Evolutionary conservation across 345 rosid genomes (phyloP).

Genomic region (Passiflora organensis): DNA sequence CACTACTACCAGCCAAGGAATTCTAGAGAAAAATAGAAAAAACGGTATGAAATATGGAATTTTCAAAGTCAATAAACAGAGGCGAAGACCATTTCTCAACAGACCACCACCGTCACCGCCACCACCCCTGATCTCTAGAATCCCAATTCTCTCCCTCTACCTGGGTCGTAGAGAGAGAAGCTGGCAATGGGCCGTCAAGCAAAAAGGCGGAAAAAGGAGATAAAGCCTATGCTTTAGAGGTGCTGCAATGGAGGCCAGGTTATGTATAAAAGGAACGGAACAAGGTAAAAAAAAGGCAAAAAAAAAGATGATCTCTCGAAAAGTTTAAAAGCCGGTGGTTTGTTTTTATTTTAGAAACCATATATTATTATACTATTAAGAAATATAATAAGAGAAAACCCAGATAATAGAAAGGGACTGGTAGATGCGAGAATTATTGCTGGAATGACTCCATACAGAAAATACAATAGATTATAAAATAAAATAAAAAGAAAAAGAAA

Average conservation of each 20-base stretch:
- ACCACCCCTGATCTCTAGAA: no score
- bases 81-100: constrained; percentile 1
- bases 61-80: neutral
- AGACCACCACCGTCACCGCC: neutral
- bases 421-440: constrained; percentile 18
- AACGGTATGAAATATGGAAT: neutral
- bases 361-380: neutral
- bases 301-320: no score
- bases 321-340: no score
- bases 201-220: no score
- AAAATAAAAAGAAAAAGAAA: neutral
- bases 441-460: constrained; percentile 13
- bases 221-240: no score
- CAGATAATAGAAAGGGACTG: neutral
- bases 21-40: neutral
- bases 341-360: no score
- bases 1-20: neutral
- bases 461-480: no score
- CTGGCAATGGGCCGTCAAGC: neutral
- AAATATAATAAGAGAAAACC: neutral
- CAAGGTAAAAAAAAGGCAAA: no score
- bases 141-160: neutral
- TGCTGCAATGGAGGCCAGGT: no score
- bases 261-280: no score
- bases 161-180: neutral